These are phyloP conservation scores for Saturnispora diversa DNA, from an alignment of 805 yeast species.

Conservation along the genomic window DNA sequence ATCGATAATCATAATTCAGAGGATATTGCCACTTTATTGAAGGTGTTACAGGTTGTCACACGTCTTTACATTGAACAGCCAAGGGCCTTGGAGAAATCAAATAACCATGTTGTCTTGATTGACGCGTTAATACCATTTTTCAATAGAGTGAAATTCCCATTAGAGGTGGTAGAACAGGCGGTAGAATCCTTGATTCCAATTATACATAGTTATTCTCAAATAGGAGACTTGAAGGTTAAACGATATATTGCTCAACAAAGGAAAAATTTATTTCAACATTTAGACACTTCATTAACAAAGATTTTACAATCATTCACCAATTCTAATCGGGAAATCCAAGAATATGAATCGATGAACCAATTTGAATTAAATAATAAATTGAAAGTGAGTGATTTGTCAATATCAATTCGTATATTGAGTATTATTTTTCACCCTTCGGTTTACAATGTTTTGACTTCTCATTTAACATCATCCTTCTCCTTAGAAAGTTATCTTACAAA, in stretches of 20 bases:
- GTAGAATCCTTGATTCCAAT: conserved; percentile 21
- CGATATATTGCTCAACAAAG: conserved; percentile 20
- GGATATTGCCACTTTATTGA: background rate
- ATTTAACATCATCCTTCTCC: conserved; percentile 17
- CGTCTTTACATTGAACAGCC: conserved; percentile 6
- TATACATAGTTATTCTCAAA: conserved; percentile 15
- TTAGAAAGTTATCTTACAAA: conserved; percentile 24
- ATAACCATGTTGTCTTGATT: conserved; percentile 18
- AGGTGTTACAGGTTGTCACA: conserved; percentile 6
- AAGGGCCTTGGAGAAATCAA: conserved; percentile 3
- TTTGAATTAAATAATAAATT: conserved; percentile 17
- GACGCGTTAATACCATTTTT: conserved; percentile 22
- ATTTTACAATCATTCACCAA: conserved; percentile 25
- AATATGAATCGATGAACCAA: conserved; percentile 15
- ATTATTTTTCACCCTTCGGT: conserved; percentile 23
- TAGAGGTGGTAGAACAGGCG: conserved; percentile 20
- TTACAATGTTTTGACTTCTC: conserved; percentile 16
- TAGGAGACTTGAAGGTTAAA: conserved; percentile 21
- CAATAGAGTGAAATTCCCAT: conserved; percentile 20
- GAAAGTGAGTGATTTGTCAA: conserved; percentile 23
- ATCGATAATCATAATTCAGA: background rate
- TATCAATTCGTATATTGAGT: conserved; percentile 22
- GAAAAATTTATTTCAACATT: conserved; percentile 17
- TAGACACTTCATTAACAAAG: conserved; percentile 20
- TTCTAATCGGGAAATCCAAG: conserved; percentile 11